Percentiles rank a stretch among this genome's conserved stretches.
Evolutionary conservation across 1,284 basidiomycete species (phyloP).

Genomic region (Moesziomyces parantarcticus): DNA sequence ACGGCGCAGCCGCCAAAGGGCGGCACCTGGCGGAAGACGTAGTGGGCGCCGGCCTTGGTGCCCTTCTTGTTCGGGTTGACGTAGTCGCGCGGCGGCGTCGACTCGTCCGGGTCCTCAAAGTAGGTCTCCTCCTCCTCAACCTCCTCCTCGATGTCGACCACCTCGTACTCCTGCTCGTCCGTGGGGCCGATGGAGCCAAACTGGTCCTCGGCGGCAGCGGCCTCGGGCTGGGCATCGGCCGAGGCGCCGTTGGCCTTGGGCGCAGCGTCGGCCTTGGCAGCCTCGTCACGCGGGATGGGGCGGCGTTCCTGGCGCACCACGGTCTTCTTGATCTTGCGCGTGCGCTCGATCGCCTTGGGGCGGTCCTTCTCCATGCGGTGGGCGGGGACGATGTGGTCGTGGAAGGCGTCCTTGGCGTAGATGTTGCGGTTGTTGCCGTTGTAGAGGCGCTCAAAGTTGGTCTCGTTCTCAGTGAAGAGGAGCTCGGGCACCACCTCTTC

Average conservation of each 20-base stretch:
- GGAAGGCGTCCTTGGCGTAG: constrained; percentile 97
- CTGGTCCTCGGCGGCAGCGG: constrained; percentile 46
- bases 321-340: constrained; percentile 52
- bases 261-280: constrained; percentile 40
- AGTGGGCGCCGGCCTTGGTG: constrained; percentile 93
- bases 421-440: constrained; percentile 79
- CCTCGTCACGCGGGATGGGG: constrained; percentile 34
- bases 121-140: constrained; percentile 64
- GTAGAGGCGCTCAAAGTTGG: constrained; percentile 91
- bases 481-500: constrained; percentile 70
- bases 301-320: constrained; percentile 39
- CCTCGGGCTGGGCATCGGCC: constrained; percentile 35
- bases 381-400: constrained; percentile 89
- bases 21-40: constrained; percentile 86
- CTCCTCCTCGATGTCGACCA: constrained; percentile 62
- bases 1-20: constrained; percentile 92
- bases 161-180: constrained; percentile 39
- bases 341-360: constrained; percentile 54
- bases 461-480: constrained; percentile 81
- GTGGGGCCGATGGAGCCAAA: constrained; percentile 35
- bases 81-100: constrained; percentile 54
- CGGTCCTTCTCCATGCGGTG: constrained; percentile 72
- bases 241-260: constrained; percentile 43
- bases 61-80: constrained; percentile 88
- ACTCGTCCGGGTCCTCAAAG: constrained; percentile 51